A percentile compares a stretch with the other conserved stretches of the same genome.
Evolutionary conservation across 169 alveolate species (phyloP).

Genomic region (Blepharisma undulans): DNA sequence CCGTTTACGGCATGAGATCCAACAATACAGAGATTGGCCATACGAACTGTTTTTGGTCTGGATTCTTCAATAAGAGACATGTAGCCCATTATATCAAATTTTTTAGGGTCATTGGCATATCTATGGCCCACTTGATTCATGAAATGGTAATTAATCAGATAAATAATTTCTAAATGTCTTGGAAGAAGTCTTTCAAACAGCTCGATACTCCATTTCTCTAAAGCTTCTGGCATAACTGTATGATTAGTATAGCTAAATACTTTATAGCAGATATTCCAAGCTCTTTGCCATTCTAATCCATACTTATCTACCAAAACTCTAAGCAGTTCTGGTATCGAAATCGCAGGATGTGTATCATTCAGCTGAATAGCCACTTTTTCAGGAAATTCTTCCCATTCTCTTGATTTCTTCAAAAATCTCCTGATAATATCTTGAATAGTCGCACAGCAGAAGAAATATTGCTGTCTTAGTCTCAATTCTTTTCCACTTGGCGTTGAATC

Average conservation of each 20-base stretch:
- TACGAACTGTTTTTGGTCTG: constrained; percentile 86
- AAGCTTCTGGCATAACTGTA: constrained; percentile 96
- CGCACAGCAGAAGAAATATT: constrained; percentile 95
- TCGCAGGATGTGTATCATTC: constrained; percentile 96
- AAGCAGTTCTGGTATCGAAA: constrained; percentile 92
- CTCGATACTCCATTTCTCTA: constrained; percentile 94
- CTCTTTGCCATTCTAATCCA: constrained; percentile 87
- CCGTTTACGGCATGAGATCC: constrained; percentile 92
- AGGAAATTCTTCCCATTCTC: constrained; percentile 89
- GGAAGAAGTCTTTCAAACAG: constrained; percentile 90
- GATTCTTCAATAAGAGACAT: constrained; percentile 91
- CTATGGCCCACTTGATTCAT: constrained; percentile 81
- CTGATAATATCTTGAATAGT: constrained; percentile 89
- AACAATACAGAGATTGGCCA: constrained; percentile 93
- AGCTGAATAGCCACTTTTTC: constrained; percentile 87
- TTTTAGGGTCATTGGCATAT: constrained; percentile 40
- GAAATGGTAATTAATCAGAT: constrained; percentile 88
- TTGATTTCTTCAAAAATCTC: constrained; percentile 86
- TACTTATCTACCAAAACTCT: constrained; percentile 92
- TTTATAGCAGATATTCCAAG: constrained; percentile 86
- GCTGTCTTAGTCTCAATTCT: constrained; percentile 93
- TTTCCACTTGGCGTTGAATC: constrained; percentile 92
- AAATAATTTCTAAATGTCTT: constrained; percentile 89
- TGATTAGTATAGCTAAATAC: constrained; percentile 94
- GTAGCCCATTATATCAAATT: neutral